Base-by-base conservation (phyloP, 2,329 filamentous ascomycete species). In the Cucurbitaria berberidis region DNA sequence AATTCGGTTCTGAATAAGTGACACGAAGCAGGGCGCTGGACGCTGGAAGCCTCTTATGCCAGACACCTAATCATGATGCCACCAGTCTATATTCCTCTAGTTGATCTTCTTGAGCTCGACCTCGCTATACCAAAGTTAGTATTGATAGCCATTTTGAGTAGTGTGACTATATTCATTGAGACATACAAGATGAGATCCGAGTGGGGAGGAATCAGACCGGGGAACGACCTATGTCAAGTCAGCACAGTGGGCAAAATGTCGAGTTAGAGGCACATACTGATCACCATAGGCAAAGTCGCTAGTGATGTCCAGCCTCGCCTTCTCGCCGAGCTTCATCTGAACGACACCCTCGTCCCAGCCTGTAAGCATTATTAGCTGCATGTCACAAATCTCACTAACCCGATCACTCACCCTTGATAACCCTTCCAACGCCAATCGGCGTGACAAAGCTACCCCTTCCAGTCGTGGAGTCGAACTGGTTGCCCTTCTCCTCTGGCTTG, bases 241-340 rank as follows among this genome's bases (percentile, higher is more conserved):
- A 57, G 50, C 16, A 49, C 18, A 18, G 11, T 48, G 24, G 21
- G 19, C 13, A 26, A 21, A 22, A 32, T 34, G 22, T 21, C 13
- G 16, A 15, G 4, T 32, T 2, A 5, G 9, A 15, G 0, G 27
- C 8, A 61, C 61, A 51, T 47, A 64, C 59, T 68, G 63, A 47
- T 18, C 41, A 44, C 67, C 67, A 44, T 70, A 70, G 16, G 49
- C 59, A 45, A 64, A 83, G 74, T 82, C 91, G 87, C 83, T 83
- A 58, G 86, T 84, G 72, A 97, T 97, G 66, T 89, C 89, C 56
- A 98, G 82, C 43, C 85, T 89, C 47, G 91, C 88, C 82, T 90
- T 93, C 84, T 97, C 93, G 74, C 93, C 93, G 50, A 96, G 82
- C 76, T 88, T 88, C 93, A 98, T 96, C 73, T 85, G 80, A n/a